Evolutionary conservation across 2,329 filamentous ascomycete species (phyloP), one percentile per base, ranked within the genome.

Genomic region (Penicillium decumbens): DNA sequence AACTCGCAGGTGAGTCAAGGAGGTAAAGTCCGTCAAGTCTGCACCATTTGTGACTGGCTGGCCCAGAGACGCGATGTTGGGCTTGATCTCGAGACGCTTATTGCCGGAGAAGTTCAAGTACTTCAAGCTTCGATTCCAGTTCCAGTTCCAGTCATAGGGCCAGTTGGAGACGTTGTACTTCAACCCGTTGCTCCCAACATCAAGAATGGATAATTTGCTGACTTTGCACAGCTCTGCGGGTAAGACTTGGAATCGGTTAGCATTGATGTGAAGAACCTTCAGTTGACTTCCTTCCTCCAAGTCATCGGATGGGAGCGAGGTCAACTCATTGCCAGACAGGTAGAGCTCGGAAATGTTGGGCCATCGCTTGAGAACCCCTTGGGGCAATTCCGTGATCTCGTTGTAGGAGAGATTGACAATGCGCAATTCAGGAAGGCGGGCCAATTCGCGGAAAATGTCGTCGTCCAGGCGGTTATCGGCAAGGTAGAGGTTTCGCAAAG

Each of bases 61-160:
- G 66, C 73, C 77, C 47, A 77, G 73, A 41, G 81, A 81, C 6
- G 79, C 75, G 24, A 81, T 82, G 53, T 75, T 81, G 0, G 82
- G 82, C 63, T 84, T 85, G 74, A 98, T 97, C 70, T 98, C 93
- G 29, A 98, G 74, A 43, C 92, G 84, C 70, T 95, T 96, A 74
- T 98, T 98, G 44, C 93, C 93, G 0, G 92, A 97, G 64, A 98
- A 78, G 65, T 97, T 98, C 55, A 98, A 84, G 65, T 95, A 98
- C 55, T 91, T 87, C 57, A 98, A 75, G 62, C 96, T 95, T 42
- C 88, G 89, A 64, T 98, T 98, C 78, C 93, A 88, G 65, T 97
- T 97, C 93, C 93, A 98, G 64, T 98, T 98, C 93, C 93, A 98
- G 67, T 98, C 93, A 66, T 98, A 98, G 0, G 92, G 93, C 78